Base-by-base conservation (phyloP, 768 basidiomycete genomes). In the Auriscalpium microsporum region DNA sequence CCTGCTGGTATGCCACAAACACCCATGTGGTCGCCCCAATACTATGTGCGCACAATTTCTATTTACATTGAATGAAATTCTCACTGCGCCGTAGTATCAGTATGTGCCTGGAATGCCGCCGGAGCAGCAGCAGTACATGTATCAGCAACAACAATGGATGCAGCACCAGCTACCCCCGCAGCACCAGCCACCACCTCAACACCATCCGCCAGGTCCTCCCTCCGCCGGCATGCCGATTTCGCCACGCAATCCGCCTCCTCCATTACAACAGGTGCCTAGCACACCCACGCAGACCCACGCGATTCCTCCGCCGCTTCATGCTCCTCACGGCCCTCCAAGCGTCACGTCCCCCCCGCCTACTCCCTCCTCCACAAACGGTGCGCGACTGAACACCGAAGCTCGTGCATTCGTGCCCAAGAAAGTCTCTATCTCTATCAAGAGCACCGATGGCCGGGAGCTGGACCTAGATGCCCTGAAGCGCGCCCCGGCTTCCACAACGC, bases 201-300 rank as follows among this genome's bases (percentile, higher is more conserved):
- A 67, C 10, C 82, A 78, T 17, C 79, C 76, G 61, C 73, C 74
- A 16, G 75, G 76, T 35, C 77, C 77, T 7, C 72, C 72, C 49
- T 64, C 75, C 48, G 76, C 81, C 35, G 70, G 71, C 51, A 79
- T 84, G 69, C 75, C 85, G 5, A 80, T 89, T 75, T 88, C 87
- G 14, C 86, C 87, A 38, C 80, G 85, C 59, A 82, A 78, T 63
- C 78, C 75, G 36, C 74, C 78, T 49, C 73, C 72, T 11, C 71
- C 63, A 49, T 63, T 86, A 16, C 83, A 80, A 46, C 50, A 49
- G 62, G 67, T 71, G 5, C 82, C 86, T 11, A 80, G 79, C 34
- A 89, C 87, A 1, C 86, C 88, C n/a, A 86, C 83, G 1, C 72
- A 79, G 54, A 53, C 80, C 3, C 86, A 84, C 55, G 78, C 86